Base-by-base conservation (phyloP, 1,284 basidiomycete genomes). In the Puccinia coronata region DNA sequence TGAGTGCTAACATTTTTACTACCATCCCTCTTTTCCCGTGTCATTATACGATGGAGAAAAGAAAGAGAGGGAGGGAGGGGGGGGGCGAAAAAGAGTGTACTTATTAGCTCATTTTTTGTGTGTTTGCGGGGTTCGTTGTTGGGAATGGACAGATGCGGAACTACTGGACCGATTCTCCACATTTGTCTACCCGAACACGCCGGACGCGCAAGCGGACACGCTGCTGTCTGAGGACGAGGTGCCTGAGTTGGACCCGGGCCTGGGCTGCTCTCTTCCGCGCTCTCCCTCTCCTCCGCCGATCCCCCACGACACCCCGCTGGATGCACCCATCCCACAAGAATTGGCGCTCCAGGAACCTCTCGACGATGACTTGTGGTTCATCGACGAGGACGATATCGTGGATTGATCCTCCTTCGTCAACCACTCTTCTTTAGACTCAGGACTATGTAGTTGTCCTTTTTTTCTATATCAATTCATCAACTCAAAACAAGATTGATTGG, bases 301-400 rank as follows among this genome's bases (percentile, higher is more conserved):
- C 11, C 18, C 41, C 23, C 20, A 23, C 18, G n/a, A 9, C 41
- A 20, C 4, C 47, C 25, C 67, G 41, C 41, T 34, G 1, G 65
- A 25, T 18, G 18, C 43, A 4, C 28, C 18, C 9, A 5, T 18
- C 20, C 14, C 41, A 39, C 1, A 28, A 36, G 31, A 11, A 25
- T 34, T 47, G 11, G 36, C 59, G 4, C 25, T 25, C 28, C 28
- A 41, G 47, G 51, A 49, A 14, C 28, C 23, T 12, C 25, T 23
- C 16, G n/a, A 65, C 20, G 39, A 36, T 6, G 39, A 6, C 55
- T 39, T 78, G 47, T 78, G 76, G 76, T 78, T 67, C 53, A 49
- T 69, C 11, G 63, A 69, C 11, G 76, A 78, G 6, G 76, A 78
- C 25, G 76, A 78, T 9, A 78, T 78, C 25, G 76, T 36, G 16